Percentiles rank a stretch among this genome's conserved stretches.
Evolutionary conservation across 2,329 filamentous ascomycete genomes (phyloP).

Genomic region (Pseudocercospora cruenta): DNA sequence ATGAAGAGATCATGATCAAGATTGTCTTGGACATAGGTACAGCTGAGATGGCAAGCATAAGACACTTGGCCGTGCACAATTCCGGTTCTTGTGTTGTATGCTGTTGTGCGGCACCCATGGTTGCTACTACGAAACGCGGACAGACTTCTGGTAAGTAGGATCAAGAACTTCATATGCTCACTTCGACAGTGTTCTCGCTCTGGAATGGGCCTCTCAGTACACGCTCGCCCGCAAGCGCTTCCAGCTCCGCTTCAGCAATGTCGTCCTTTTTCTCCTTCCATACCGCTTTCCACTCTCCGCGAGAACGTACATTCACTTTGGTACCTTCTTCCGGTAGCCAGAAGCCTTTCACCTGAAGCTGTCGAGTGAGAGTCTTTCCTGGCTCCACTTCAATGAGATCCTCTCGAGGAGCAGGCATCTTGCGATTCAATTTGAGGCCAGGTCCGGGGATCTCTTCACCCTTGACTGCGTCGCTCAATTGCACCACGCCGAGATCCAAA

Average conservation of each 20-base stretch:
- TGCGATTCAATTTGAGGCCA: conserved; percentile 42
- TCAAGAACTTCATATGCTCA: neutral
- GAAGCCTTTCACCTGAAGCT: conserved; percentile 39
- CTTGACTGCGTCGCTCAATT: conserved; percentile 34
- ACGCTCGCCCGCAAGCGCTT: conserved; percentile 1
- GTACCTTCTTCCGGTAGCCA: conserved; percentile 11
- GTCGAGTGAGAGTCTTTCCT: conserved; percentile 36
- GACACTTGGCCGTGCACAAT: no score
- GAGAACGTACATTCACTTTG: neutral
- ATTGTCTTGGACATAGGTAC: no score
- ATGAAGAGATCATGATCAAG: no score
- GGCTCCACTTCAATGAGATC: conserved; percentile 42
- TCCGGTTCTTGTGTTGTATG: no score
- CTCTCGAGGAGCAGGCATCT: conserved; percentile 42
- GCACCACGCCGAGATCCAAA: conserved; percentile 43
- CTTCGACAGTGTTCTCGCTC: conserved; percentile 2
- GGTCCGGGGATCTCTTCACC: conserved; percentile 37
- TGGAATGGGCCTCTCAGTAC: neutral
- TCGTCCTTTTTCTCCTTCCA: neutral
- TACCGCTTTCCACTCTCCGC: conserved; percentile 4
- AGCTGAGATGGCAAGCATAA: no score
- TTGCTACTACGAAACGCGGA: no score
- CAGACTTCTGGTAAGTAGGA: no score
- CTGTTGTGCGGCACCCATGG: neutral
- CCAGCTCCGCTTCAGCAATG: neutral